Evolutionary conservation across 2,329 filamentous ascomycete genomes (phyloP), one percentile per base, ranked within the genome.

Genomic region (Neonectria coccinea): DNA sequence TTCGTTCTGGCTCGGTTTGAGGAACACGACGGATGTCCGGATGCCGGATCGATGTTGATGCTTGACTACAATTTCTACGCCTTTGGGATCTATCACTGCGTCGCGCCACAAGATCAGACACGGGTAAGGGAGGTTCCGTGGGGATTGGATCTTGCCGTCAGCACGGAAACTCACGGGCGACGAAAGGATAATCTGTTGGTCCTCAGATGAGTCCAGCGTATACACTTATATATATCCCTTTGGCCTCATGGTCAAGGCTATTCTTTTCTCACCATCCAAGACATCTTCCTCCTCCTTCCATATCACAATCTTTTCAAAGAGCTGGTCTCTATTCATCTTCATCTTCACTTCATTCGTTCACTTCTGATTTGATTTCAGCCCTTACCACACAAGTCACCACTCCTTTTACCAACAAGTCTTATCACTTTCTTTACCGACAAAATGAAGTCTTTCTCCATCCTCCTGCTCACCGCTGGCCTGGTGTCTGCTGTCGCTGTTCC

Each of bases 361-460:
- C 16, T 48, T 27, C 25, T 48, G 14, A 48, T 10, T 48, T 29
- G 45, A 48, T 29, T 48, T 48, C 25, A 29, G 12, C 14, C 14
- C 27, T 22, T 25, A 45, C 42, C 22, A 22, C 9, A 47, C 4
- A 47, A 47, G 14, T n/a, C n/a, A 8, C 16, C 36, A 39, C 14
- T 39, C 36, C 16, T 36, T 39, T 39, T 39, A 39, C 33, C 36
- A 39, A 16, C 5, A 39, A 16, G 14, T 47, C 44, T 25, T 25
- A 27, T 27, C 22, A 47, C 44, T 47, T 16, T 47, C 44, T 47
- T 47, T 27, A 16, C 11, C 14, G 9, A 29, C 25, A 29, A 48
- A 25, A 48, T 48, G 45, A 48, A 48, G 45, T 48, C 45, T 27
- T 4, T 48, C 45, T 48, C 45, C n/a, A 48, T 48, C 5, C 22